Percentiles rank a stretch among this genome's conserved stretches.
phyloP scores from a whole-genome alignment of 2,329 filamentous ascomycete genomes.

The Parafenestella ontariensis region DNA sequence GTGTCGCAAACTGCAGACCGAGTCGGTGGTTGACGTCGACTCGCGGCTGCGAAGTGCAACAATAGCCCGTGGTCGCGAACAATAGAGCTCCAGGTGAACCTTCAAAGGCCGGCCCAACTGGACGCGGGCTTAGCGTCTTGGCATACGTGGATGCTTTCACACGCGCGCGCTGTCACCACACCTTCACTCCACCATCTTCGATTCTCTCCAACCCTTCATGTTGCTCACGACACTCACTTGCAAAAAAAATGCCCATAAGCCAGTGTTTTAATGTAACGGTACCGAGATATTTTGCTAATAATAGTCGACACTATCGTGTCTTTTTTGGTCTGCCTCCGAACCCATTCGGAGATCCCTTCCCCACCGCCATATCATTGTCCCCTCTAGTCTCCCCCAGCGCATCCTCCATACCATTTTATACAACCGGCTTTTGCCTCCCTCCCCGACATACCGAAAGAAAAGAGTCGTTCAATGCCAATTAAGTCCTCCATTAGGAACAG shows the following conservation, averaged over 20 bases:
- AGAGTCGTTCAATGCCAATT: slow-evolving; percentile 3
- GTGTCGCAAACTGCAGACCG: slow-evolving; percentile 15
- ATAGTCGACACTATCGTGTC: slow-evolving; percentile 11
- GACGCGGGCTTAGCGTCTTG: slow-evolving; percentile 22
- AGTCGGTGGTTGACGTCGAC: slow-evolving; percentile 25
- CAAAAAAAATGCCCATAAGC: neutral
- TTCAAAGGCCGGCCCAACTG: too few species aligned
- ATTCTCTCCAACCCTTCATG: neutral
- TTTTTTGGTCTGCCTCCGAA: slow-evolving; percentile 1
- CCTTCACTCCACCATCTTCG: neutral
- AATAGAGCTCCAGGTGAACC: too few species aligned
- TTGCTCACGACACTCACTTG: neutral
- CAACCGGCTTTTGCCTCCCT: neutral
- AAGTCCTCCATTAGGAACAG: slow-evolving; percentile 19
- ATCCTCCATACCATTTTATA: neutral
- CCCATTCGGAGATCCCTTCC: neutral
- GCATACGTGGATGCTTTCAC: slow-evolving; percentile 8
- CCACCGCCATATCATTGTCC: neutral
- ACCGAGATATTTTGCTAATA: slow-evolving; percentile 22
- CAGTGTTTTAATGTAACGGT: slow-evolving; percentile 13
- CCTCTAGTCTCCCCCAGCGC: neutral
- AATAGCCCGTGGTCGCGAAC: slow-evolving; percentile 27
- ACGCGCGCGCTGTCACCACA: neutral
- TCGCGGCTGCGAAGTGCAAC: slow-evolving; percentile 26
- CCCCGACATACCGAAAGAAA: slow-evolving; percentile 1